These are phyloP conservation scores for Phaffia australis DNA, from an alignment of 768 basidiomycete genomes.

Conservation along the genomic window DNA sequence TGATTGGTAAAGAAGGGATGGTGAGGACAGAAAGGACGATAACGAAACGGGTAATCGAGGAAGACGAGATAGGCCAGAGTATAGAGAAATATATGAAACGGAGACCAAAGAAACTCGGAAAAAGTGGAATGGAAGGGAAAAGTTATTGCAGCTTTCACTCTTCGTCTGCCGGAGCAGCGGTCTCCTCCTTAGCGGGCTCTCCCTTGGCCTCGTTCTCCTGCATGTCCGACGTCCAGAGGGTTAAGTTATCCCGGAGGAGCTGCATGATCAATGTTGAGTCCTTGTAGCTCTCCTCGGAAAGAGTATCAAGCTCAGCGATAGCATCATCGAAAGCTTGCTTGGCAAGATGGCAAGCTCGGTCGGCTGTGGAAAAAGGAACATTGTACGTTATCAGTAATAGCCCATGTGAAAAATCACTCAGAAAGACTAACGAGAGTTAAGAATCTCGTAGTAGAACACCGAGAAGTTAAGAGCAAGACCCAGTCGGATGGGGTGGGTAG, in stretches of 20 bases:
- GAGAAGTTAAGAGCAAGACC: conserved; percentile 99
- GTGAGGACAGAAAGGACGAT: too few relatives aligned
- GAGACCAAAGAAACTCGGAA: too few relatives aligned
- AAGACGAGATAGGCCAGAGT: too few relatives aligned
- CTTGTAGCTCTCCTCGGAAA: conserved; percentile 98
- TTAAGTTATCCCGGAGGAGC: conserved; percentile 90
- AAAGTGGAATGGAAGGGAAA: too few relatives aligned
- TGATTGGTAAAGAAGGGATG: too few relatives aligned
- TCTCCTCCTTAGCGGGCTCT: conserved; percentile 26
- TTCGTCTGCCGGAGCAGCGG: conserved; percentile 10
- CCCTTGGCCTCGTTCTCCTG: conserved; percentile 54
- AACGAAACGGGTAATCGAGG: too few relatives aligned
- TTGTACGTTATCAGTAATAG: too few relatives aligned
- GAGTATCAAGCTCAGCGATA: conserved; percentile 96
- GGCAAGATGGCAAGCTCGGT: conserved; percentile 95
- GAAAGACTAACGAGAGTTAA: conserved; percentile 22
- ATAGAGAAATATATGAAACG: too few relatives aligned
- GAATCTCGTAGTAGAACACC: conserved; percentile 60
- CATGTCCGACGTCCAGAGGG: conserved; percentile 97
- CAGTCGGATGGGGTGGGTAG: conserved; percentile 92
- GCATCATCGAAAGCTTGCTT: conserved; percentile 99
- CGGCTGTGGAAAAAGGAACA: conserved; percentile 40
- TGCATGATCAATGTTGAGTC: conserved; percentile 92
- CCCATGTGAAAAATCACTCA: too few relatives aligned
- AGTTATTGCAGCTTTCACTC: too few relatives aligned